Evolutionary conservation across 768 basidiomycete genomes (phyloP), one percentile per base, ranked within the genome.

Genomic region (Inosperma sp.): DNA sequence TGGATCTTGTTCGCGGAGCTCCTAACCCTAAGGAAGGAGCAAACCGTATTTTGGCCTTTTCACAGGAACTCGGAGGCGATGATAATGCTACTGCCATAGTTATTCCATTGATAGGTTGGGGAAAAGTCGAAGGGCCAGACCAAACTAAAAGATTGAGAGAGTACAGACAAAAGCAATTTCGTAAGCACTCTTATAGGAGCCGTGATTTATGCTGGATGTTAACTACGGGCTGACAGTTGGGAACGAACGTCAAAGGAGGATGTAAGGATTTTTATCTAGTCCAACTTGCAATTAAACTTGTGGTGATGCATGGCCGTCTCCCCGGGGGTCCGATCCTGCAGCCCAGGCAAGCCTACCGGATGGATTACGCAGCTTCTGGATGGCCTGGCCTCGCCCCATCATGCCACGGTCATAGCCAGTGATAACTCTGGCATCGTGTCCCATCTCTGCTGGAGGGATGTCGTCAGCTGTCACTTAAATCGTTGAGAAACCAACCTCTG

Each of bases 81-180:
- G 96, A 99, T 64, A 99, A 99, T 64, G 82, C 86, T 33, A 96
- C 93, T 2, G 88, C 80, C 8, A 78, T 99, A 34, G 89, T 98
- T 12, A 80, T 97, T 7, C 96, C 96, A 5, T 77, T 98, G 7
- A 81, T 86, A 7, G 94, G 95, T 14, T 99, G 96, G 95, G 89
- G 88, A 3, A 79, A 82, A 54, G 75, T 88, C 2, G 74, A 71
- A 19, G 95, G 92, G 0, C 79, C 81, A 19, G 95, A 98, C 62
- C 76, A 75, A 53, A 96, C 93, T 1, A 83, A 82, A 55, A 86
- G 84, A 29, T 70, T 96, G 49, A 74, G 95, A 46, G 85, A 93
- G 62, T 96, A 92, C 64, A 71, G 93, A 61, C 73, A 77, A 33
- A 70, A 72, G 51, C 82, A 84, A 74, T 80, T 82, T 60, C 76